Percentiles rank a stretch among this genome's conserved stretches.
These are phyloP conservation scores for Beauveria scarabaeidicola DNA, from an alignment of 2,329 filamentous ascomycete species.

Conservation along the genomic window DNA sequence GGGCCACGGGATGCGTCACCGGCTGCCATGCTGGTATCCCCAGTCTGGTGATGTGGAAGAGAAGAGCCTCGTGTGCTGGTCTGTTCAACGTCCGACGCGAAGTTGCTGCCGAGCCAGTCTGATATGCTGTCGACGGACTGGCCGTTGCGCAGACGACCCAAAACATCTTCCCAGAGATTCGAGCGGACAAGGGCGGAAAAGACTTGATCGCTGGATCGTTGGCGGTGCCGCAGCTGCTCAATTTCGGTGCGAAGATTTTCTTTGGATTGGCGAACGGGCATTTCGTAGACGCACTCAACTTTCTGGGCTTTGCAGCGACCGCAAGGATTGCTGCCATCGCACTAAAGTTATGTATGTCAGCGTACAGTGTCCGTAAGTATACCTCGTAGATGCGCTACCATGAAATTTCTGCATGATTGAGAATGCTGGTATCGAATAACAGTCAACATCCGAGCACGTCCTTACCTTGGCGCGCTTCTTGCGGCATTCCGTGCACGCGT, in stretches of 20 bases:
- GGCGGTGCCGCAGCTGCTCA: slow-evolving; percentile 45
- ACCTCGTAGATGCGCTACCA: neutral
- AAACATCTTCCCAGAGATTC: slow-evolving; percentile 45
- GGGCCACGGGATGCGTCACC: slow-evolving; percentile 18
- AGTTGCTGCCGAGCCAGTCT: slow-evolving; percentile 38
- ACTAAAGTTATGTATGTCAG: slow-evolving; percentile 29
- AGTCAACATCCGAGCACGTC: neutral
- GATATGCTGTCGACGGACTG: slow-evolving; percentile 48
- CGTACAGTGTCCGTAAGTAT: neutral
- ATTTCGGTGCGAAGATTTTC: slow-evolving; percentile 53
- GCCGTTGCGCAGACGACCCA: slow-evolving; percentile 44
- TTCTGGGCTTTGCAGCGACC: slow-evolving; percentile 46
- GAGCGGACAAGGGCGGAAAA: slow-evolving; percentile 44
- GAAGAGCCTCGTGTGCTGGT: slow-evolving; percentile 22
- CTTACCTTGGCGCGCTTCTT: slow-evolving; percentile 54
- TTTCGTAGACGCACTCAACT: slow-evolving; percentile 51
- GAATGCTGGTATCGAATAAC: neutral
- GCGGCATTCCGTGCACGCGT: slow-evolving; percentile 53
- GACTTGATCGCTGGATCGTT: slow-evolving; percentile 47
- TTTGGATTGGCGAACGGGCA: slow-evolving; percentile 56
- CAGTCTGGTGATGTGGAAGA: slow-evolving; percentile 18
- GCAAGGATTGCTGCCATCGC: slow-evolving; percentile 50
- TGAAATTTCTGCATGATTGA: neutral
- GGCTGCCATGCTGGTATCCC: slow-evolving; percentile 10
- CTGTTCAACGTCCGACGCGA: slow-evolving; percentile 11